phyloP scores from a whole-genome alignment of 2,329 filamentous ascomycete genomes.

The Cordyceps javanica region DNA sequence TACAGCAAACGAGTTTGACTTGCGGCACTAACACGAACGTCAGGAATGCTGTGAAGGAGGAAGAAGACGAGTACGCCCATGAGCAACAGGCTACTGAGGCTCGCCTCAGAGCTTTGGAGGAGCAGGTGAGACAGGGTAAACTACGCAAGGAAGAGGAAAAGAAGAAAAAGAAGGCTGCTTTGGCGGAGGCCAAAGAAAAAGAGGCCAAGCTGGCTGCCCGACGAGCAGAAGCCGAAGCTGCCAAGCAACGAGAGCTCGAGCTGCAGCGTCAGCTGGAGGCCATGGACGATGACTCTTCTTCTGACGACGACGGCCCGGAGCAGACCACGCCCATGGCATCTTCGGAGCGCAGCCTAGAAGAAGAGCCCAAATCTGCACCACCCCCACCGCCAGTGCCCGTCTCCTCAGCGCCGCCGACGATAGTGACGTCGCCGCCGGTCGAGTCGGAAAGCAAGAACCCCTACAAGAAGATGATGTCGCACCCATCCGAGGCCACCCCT shows the following conservation, averaged over 20 bases:
- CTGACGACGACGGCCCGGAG: conserved; percentile 73
- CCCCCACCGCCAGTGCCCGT: conserved; percentile 45
- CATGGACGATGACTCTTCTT: conserved; percentile 68
- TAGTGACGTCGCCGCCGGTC: conserved; percentile 47
- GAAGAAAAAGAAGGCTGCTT: conserved; percentile 80
- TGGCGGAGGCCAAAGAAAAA: conserved; percentile 81
- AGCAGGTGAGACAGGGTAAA: conserved; percentile 90
- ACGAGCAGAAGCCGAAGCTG: conserved; percentile 85
- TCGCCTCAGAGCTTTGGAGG: conserved; percentile 81
- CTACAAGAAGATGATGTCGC: conserved; percentile 84
- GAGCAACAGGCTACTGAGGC: conserved; percentile 78
- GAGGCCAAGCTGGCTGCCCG: conserved; percentile 78
- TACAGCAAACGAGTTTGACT: background rate
- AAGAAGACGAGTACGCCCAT: conserved; percentile 73
- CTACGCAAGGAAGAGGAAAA: conserved; percentile 96
- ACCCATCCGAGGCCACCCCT: conserved; percentile 50
- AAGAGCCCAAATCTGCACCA: conserved; percentile 47
- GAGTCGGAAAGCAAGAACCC: conserved; percentile 87
- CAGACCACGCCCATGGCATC: conserved; percentile 60
- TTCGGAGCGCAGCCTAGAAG: conserved; percentile 47
- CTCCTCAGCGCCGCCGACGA: conserved; percentile 38
- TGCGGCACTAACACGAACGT: conserved; percentile 21
- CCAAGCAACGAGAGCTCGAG: conserved; percentile 82
- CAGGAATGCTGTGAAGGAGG: conserved; percentile 66
- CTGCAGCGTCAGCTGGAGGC: conserved; percentile 80